phyloP scores from a whole-genome alignment of 345 rosid species.

The Linum usitatissimum region DNA sequence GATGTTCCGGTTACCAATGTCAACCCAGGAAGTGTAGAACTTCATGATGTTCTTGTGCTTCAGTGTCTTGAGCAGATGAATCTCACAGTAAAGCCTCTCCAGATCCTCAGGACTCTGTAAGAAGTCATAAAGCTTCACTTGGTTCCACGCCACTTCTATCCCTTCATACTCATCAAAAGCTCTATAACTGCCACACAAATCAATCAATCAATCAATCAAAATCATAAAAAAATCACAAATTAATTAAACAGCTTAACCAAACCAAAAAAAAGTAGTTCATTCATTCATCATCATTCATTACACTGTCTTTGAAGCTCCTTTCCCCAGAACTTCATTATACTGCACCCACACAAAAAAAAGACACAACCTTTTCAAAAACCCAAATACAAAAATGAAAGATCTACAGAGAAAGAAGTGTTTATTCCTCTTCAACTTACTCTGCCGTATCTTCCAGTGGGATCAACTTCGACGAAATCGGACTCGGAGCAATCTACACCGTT shows the following conservation, averaged over 20 bases:
- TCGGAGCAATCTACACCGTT: slow-evolving; percentile 42
- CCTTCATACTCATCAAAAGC: slow-evolving; percentile 93
- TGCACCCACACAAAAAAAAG: slow-evolving; percentile 21
- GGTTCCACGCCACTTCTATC: slow-evolving; percentile 98
- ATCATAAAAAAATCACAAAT: too few relatives aligned
- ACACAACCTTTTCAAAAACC: neutral
- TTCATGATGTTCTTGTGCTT: slow-evolving; percentile 90
- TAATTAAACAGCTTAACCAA: too few relatives aligned
- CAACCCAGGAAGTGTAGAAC: slow-evolving; percentile 89
- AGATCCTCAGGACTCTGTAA: slow-evolving; percentile 88
- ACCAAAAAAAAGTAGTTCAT: too few relatives aligned
- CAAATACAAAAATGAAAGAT: slow-evolving; percentile 6
- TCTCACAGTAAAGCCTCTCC: slow-evolving; percentile 86
- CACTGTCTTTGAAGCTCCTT: slow-evolving; percentile 98
- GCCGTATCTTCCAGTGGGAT: slow-evolving; percentile 98
- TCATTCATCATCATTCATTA: slow-evolving; percentile 14
- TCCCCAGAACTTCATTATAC: slow-evolving; percentile 90
- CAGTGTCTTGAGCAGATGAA: slow-evolving; percentile 85
- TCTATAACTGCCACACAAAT: slow-evolving; percentile 50
- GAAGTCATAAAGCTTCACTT: slow-evolving; percentile 89
- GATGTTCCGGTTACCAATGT: slow-evolving; percentile 64
- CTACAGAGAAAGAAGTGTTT: slow-evolving; percentile 6
- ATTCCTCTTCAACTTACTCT: slow-evolving; percentile 33
- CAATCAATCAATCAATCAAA: slow-evolving; percentile 14
- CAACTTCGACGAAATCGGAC: slow-evolving; percentile 90